Evolutionary conservation across 371 early-diverging fungal species (phyloP), one percentile per base, ranked within the genome.

Genomic region (Lichtheimia corymbifera): DNA sequence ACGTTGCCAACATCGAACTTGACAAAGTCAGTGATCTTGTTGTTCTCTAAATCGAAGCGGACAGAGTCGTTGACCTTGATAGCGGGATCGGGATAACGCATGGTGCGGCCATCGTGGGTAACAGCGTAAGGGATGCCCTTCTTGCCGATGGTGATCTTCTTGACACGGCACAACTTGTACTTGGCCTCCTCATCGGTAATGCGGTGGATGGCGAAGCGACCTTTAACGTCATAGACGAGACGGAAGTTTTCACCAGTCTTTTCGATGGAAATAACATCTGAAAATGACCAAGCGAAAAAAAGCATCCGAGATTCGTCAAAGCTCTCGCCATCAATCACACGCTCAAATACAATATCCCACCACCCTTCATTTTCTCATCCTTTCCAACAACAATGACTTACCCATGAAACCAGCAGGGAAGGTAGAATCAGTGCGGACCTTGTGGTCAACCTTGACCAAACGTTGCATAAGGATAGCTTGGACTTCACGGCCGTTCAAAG

Each of bases 211-310:
- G 95, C 92, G 92, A 99, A 99, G 79, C 98, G 98, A 72, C 98
- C 97, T 89, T 97, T 97, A 83, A 91, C 87, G 87, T 98, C 99
- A 88, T 97, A 99, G 83, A 99, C 88, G 63, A 99, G 89, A 80
- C 99, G 95, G 94, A 97, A 99, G 92, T 98, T 91, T 88, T 99
- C 97, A 76, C 96, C 94, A 64, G 99, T 99, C 90, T 96, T 97
- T 76, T 98, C 97, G 66, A 99, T 95, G 75, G 96, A 74, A 86
- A 99, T 93, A 70, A 97, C 99, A 87, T 99, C 97, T 86, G 58
- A 61, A 61, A 60, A 61, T 56, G 44, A 49, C 54, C 35, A 43
- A 50, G 56, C 44, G 65, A 65, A 66, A 58, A 71, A 74, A 74
- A 57, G 59, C 71, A 77, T 77, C 77, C 77, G 77, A 65, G 74